Evolutionary conservation across 352 stramenopile species (phyloP), one percentile per base, ranked within the genome.

Genomic region (Globisporangium nagaii): DNA sequence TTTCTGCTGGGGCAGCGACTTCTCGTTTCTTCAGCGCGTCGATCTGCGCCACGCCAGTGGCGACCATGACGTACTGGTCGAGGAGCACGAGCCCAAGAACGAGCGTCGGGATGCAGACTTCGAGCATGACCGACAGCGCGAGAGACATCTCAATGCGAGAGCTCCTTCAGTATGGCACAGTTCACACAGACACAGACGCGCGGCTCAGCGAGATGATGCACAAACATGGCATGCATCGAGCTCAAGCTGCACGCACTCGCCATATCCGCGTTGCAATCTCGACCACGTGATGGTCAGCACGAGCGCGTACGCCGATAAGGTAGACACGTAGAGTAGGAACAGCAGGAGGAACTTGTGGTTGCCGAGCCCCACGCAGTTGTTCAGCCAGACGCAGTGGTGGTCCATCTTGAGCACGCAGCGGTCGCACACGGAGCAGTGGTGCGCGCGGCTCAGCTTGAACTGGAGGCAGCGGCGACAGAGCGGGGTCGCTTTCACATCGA

Each of bases 311-410:
- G 73, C 46, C 50, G 96, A 98, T 17, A 97, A 75, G 10, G 98
- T 17, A 48, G 97, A 99, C 8, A 98, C 83, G 62, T 93, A 95
- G 59, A 95, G 90, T 60, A 95, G 90, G 53, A 93, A 95, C 42
- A 93, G 78, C 55, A 95, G 55, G 56, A 95, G 93, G 61, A 93
- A 94, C 78, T 99, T 99, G 90, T 99, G 96, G 80, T 99, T 99
- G 53, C 95, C 95, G 60, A 99, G 88, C 9, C 96, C 97, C 51
- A 99, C 96, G 70, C 96, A 99, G 83, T 99, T 99, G 80, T 99
- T 99, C 35, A 99, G 90, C 96, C 96, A 99, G 20, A 96, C 96
- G 70, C 96, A 98, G 70, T 99, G 95, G 90, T 99, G 97, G 67
- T 99, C 97, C 96, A 99, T 99, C 74, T 98, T 98, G 55, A 98